Evolutionary conservation across 768 basidiomycete species (phyloP).

Genomic region (Pilatotrama ljubarskyi): DNA sequence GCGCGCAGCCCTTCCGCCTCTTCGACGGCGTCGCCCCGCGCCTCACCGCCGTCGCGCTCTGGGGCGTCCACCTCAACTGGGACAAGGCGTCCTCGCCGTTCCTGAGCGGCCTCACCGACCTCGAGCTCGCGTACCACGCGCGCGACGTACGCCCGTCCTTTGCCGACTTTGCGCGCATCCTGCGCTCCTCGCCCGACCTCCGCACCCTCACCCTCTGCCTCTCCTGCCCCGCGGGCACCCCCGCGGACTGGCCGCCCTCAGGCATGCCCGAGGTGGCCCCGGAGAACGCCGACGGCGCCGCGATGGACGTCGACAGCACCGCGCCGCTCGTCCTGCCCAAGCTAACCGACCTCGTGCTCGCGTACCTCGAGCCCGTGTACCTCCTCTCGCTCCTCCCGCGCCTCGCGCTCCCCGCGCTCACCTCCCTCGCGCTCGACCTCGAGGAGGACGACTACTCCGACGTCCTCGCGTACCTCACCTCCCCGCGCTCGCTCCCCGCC

Average conservation of each 20-base stretch:
- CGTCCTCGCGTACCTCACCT: conserved; percentile 46
- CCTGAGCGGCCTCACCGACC: conserved; percentile 45
- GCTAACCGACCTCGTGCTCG: conserved; percentile 34
- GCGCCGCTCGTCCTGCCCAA: conserved; percentile 24
- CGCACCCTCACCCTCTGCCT: conserved; percentile 49
- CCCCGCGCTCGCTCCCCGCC: conserved; percentile 35
- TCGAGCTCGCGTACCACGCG: conserved; percentile 64
- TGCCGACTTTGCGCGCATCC: conserved; percentile 49
- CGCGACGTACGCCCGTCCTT: conserved; percentile 65
- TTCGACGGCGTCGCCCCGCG: conserved; percentile 53
- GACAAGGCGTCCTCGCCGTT: conserved; percentile 38
- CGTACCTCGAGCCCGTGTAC: conserved; percentile 34
- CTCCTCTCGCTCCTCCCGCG: conserved; percentile 34
- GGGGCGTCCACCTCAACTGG: conserved; percentile 77
- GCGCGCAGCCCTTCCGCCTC: conserved; percentile 48
- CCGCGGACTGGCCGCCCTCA: conserved; percentile 36
- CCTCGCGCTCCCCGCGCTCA: conserved; percentile 39
- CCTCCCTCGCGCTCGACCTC: conserved; percentile 50
- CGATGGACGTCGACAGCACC: conserved; percentile 14
- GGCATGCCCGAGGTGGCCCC: background rate
- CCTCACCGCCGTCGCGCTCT: conserved; percentile 50
- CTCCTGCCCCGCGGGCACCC: conserved; percentile 55
- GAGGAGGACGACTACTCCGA: conserved; percentile 54
- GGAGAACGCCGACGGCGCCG: background rate
- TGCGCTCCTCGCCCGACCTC: conserved; percentile 55